Conservation (phyloP, 805 yeast genomes). For the Wickerhamiella sergipiensis region DNA sequence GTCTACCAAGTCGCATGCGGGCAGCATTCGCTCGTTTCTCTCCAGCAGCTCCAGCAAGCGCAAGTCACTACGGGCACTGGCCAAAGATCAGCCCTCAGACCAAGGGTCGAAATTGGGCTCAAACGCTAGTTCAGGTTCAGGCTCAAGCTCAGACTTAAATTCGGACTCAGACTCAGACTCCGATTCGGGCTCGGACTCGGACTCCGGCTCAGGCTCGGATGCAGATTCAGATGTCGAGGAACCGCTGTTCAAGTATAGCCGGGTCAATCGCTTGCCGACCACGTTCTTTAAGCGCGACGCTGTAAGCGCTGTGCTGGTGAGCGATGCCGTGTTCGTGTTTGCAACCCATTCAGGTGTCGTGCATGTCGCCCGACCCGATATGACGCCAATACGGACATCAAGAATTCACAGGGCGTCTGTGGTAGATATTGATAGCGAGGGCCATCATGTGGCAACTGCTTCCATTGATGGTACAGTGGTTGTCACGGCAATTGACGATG, state of each 20-base stretch:
- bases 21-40: neutral
- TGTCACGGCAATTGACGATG: constrained; percentile 53
- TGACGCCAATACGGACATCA: constrained; percentile 52
- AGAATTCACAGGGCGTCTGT: constrained; percentile 81
- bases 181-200: constrained; percentile 12
- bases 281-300: constrained; percentile 65
- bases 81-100: too few species aligned
- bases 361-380: constrained; percentile 49
- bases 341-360: constrained; percentile 85
- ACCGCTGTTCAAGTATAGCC: constrained; percentile 60
- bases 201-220: constrained; percentile 16
- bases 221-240: constrained; percentile 35
- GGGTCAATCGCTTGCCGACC: constrained; percentile 54
- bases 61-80: neutral
- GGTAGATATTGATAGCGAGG: constrained; percentile 52
- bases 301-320: constrained; percentile 53
- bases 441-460: constrained; percentile 65
- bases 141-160: too few species aligned
- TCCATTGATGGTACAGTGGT: constrained; percentile 92
- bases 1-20: neutral
- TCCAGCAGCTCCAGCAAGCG: neutral
- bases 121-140: too few species aligned
- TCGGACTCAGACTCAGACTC: neutral
- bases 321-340: constrained; percentile 51
- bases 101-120: too few species aligned